Conservation (phyloP, 306 rosid species). For the Psophocarpus tetragonolobus region DNA sequence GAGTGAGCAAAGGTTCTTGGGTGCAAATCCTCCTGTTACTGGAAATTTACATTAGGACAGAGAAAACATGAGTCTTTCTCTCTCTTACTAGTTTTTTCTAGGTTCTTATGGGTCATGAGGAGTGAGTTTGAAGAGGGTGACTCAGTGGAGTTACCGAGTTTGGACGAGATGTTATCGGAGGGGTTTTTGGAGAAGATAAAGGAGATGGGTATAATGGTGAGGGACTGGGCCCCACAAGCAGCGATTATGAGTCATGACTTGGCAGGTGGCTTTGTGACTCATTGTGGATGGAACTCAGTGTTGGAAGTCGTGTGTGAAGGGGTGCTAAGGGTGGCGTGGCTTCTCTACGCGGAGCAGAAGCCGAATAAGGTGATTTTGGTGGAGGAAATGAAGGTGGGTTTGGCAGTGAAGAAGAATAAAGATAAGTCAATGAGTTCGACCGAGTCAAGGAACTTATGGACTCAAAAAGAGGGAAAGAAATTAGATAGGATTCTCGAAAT, state of each 20-base stretch:
- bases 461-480: constrained; percentile 30
- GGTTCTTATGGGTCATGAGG: constrained; percentile 29
- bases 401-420: not conserved
- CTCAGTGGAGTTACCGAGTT: constrained; percentile 26
- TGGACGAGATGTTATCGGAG: constrained; percentile 42
- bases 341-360: constrained; percentile 57
- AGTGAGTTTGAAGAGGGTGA: not conserved
- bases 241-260: constrained; percentile 43
- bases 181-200: constrained; percentile 50
- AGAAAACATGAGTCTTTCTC: too few species aligned
- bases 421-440: constrained; percentile 40
- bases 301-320: constrained; percentile 47
- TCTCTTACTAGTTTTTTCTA: too few species aligned
- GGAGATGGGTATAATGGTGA: constrained; percentile 24
- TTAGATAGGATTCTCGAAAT: not conserved
- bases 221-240: constrained; percentile 60
- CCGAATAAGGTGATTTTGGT: constrained; percentile 42
- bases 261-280: constrained; percentile 64
- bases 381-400: constrained; percentile 49
- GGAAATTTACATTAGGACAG: too few species aligned
- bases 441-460: constrained; percentile 52
- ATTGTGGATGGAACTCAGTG: constrained; percentile 69
- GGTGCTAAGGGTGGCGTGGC: constrained; percentile 49
- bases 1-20: constrained; percentile 41
- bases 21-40: too few species aligned